Conservation (phyloP, 345 rosid genomes). For the Citrus glauca region DNA sequence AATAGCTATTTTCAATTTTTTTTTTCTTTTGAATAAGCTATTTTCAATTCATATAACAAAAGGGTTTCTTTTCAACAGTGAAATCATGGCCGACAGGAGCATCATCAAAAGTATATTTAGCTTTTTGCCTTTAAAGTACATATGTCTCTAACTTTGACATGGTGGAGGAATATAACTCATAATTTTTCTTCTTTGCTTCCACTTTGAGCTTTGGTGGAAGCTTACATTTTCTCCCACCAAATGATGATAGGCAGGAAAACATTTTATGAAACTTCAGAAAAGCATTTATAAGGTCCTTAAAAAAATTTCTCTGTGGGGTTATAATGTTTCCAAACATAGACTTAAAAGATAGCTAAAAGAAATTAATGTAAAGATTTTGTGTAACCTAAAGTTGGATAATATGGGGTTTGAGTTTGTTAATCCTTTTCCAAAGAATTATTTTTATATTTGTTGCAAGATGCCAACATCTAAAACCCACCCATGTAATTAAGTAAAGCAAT, state of each 20-base stretch:
- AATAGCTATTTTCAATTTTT: background rate
- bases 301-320: conserved; percentile 34
- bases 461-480: conserved; percentile 26
- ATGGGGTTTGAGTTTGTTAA: conserved; percentile 35
- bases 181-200: conserved; percentile 12
- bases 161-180: conserved; percentile 37
- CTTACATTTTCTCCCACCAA: conserved; percentile 44
- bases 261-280: conserved; percentile 43
- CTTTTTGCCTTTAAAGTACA: conserved; percentile 50
- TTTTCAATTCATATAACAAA: conserved; percentile 7
- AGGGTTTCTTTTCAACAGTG: conserved; percentile 18
- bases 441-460: conserved; percentile 20
- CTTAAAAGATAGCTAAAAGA: conserved; percentile 26
- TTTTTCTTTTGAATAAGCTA: background rate
- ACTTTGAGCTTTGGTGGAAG: conserved; percentile 43
- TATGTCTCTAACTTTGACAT: conserved; percentile 54
- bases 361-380: conserved; percentile 33
- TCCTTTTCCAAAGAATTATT: conserved; percentile 40
- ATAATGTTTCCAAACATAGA: conserved; percentile 30
- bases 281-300: background rate
- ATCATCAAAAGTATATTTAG: conserved; percentile 38
- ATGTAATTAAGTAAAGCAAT: background rate
- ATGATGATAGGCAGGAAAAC: conserved; percentile 58
- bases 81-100: conserved; percentile 60
- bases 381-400: conserved; percentile 43